Evolutionary conservation across 345 rosid genomes (phyloP).

Genomic region (Linum trigynum): DNA sequence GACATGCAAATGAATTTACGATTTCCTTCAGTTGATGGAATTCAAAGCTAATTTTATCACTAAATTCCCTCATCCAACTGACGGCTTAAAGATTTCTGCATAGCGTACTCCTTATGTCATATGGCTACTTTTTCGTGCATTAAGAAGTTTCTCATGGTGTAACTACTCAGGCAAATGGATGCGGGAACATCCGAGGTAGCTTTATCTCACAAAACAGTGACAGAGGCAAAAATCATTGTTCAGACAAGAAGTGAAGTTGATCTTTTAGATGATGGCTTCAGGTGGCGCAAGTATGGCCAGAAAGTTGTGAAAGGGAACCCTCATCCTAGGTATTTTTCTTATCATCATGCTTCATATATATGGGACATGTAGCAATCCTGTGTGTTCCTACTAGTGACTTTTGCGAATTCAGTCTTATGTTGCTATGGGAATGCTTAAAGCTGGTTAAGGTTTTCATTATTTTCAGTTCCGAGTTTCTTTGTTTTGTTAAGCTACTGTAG

Average conservation of each 20-base stretch:
- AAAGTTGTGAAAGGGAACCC: conserved; percentile 97
- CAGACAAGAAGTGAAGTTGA: conserved; percentile 99
- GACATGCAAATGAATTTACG: too few species aligned
- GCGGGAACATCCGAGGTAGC: conserved; percentile 31
- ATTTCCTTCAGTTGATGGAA: too few species aligned
- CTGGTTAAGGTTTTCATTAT: not conserved
- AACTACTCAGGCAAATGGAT: conserved; percentile 39
- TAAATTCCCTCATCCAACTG: too few species aligned
- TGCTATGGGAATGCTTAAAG: not conserved
- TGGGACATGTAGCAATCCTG: not conserved
- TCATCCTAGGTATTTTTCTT: conserved; percentile 60
- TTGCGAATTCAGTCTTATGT: not conserved
- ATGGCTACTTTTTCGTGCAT: not conserved
- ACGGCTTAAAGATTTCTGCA: too few species aligned
- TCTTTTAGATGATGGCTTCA: conserved; percentile 92
- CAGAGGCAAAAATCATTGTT: conserved; percentile 78
- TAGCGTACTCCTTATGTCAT: not conserved
- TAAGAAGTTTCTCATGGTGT: conserved; percentile 6
- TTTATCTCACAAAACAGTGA: conserved; percentile 57
- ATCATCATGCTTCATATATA: not conserved
- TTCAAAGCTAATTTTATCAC: too few species aligned
- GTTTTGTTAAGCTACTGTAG: not conserved
- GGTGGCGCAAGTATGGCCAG: conserved; percentile 99
- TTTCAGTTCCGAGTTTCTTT: not conserved
- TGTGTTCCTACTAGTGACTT: conserved; percentile 9